Evolutionary conservation across 331 rosid genomes (phyloP).

Genomic region (Stylosanthes scabra): DNA sequence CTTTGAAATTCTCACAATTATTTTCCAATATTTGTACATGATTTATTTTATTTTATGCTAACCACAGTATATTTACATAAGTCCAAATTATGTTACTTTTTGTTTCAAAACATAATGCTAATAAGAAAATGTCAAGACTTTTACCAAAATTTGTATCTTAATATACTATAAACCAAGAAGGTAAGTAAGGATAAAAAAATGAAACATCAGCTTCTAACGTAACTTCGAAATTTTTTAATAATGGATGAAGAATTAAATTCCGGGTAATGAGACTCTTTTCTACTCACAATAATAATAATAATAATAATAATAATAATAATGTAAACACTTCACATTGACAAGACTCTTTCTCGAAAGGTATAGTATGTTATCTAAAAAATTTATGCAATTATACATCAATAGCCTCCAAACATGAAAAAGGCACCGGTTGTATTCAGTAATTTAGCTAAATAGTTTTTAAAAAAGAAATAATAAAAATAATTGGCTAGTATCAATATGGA

Average conservation of each 20-base stretch:
- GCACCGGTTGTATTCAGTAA: neutral
- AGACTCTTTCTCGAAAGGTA: neutral
- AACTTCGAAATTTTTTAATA: neutral
- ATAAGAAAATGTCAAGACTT: neutral
- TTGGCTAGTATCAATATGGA: conserved; percentile 3
- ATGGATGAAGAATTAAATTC: neutral
- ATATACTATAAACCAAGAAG: neutral
- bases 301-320: no score
- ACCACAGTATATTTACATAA: no score
- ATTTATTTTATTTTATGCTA: no score
- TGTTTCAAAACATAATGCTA: neutral
- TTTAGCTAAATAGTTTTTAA: neutral
- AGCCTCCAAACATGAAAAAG: neutral
- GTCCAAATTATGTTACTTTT: no score
- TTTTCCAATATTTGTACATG: no score
- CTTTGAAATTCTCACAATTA: no score
- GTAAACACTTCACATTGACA: neutral
- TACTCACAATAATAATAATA: no score
- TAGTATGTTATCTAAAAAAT: neutral
- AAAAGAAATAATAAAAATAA: neutral
- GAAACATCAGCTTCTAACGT: neutral
- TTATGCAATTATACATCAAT: neutral
- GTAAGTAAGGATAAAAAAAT: neutral
- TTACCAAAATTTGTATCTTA: neutral
- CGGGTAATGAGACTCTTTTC: neutral